Conservation (phyloP, 768 basidiomycete species). For the Auricularia heimuer region DNA sequence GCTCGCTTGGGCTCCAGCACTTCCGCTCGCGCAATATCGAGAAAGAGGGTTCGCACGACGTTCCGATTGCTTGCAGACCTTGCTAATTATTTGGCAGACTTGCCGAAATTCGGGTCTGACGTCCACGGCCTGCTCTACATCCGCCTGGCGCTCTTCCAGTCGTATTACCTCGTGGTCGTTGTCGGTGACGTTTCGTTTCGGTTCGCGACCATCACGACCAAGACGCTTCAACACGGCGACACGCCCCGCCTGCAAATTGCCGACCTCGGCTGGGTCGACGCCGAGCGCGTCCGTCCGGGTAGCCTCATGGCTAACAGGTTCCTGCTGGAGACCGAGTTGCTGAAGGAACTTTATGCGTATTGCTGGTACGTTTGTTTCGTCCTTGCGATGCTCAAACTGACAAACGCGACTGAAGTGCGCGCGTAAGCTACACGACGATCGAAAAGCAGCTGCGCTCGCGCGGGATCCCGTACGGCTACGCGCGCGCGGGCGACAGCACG, state of each 20-base stretch:
- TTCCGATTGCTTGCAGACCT: not conserved
- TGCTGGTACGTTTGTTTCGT: conserved; percentile 51
- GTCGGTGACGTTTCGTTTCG: conserved; percentile 68
- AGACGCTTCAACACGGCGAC: conserved; percentile 11
- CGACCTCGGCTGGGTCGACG: conserved; percentile 14
- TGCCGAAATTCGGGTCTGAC: conserved; percentile 56
- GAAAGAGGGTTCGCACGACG: conserved; percentile 40
- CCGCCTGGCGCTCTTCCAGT: conserved; percentile 64
- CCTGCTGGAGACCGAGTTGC: conserved; percentile 57
- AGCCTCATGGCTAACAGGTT: conserved; percentile 28
- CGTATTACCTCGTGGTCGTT: conserved; percentile 77
- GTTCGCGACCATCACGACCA: conserved; percentile 64
- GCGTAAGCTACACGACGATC: conserved; percentile 82
- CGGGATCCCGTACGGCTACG: conserved; percentile 65
- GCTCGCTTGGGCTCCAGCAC: conserved; percentile 70
- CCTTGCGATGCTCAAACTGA: not conserved
- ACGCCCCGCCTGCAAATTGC: conserved; percentile 6
- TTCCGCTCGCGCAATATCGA: conserved; percentile 60
- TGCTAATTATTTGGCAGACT: conserved; percentile 34
- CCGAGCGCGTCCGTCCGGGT: conserved; percentile 4
- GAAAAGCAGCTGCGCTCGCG: conserved; percentile 80
- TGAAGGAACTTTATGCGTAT: conserved; percentile 76
- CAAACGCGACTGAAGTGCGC: conserved; percentile 42
- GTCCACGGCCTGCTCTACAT: conserved; percentile 62
- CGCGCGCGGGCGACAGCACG: conserved; percentile 42